A percentile compares a stretch with the other conserved stretches of the same genome.
These are phyloP conservation scores for Phytophthora sansomeana DNA, from an alignment of 352 stramenopile genomes.

Conservation along the genomic window DNA sequence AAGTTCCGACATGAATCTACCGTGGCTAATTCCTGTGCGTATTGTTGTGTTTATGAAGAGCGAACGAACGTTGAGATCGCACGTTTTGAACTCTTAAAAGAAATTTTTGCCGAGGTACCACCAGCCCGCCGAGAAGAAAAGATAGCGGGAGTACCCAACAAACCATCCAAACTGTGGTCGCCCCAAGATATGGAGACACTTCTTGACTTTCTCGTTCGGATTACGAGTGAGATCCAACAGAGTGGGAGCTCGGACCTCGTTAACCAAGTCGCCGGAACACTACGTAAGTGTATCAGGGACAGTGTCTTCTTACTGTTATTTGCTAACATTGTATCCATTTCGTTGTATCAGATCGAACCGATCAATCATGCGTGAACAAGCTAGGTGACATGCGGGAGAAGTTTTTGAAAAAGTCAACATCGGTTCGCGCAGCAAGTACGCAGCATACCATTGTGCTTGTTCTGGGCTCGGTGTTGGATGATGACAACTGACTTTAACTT, in stretches of 20 bases:
- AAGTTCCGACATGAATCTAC: neutral
- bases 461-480: neutral
- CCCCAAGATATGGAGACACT: constrained; percentile 60
- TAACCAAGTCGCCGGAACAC: constrained; percentile 33
- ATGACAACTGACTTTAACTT: constrained; percentile 19
- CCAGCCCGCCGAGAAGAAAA: constrained; percentile 35
- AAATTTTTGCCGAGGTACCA: constrained; percentile 62
- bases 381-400: constrained; percentile 62
- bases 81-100: constrained; percentile 50
- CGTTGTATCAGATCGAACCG: constrained; percentile 49
- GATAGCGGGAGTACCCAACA: constrained; percentile 26
- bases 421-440: constrained; percentile 59
- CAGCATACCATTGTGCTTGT: constrained; percentile 13
- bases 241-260: constrained; percentile 55
- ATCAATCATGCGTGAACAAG: constrained; percentile 66
- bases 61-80: constrained; percentile 30
- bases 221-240: constrained; percentile 68
- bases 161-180: constrained; percentile 63
- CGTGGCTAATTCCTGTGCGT: constrained; percentile 1
- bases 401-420: constrained; percentile 50
- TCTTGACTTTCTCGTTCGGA: constrained; percentile 62
- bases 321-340: constrained; percentile 5
- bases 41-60: constrained; percentile 21
- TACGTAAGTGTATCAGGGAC: constrained; percentile 36
- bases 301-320: neutral